These are phyloP conservation scores for Chytriomyces hyalinus DNA, from an alignment of 192 early-diverging fungal species.

Conservation along the genomic window DNA sequence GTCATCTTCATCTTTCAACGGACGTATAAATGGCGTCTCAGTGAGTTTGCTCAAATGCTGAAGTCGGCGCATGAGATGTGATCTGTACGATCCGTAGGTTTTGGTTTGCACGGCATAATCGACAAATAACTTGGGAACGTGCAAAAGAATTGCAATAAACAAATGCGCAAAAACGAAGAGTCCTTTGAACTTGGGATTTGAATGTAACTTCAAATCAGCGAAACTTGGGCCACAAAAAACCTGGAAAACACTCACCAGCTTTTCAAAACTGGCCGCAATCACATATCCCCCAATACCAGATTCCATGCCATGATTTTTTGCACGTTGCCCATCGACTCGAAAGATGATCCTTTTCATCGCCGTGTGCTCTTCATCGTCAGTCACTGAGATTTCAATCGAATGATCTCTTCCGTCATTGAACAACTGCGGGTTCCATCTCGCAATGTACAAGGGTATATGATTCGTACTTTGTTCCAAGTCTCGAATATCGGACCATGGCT, in stretches of 20 bases:
- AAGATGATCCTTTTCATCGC: conserved; percentile 63
- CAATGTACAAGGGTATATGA: conserved; percentile 74
- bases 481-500: conserved; percentile 8
- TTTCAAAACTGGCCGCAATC: conserved; percentile 48
- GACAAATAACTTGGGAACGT: conserved; percentile 40
- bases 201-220: not conserved
- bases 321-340: conserved; percentile 65
- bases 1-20: not conserved
- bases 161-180: conserved; percentile 47
- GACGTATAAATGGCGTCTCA: not conserved
- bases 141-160: conserved; percentile 35
- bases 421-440: conserved; percentile 69
- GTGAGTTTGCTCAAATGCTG: conserved; percentile 5
- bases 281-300: conserved; percentile 62
- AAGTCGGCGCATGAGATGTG: not conserved
- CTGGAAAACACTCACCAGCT: conserved; percentile 12
- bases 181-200: conserved; percentile 39
- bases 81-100: not conserved
- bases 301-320: conserved; percentile 65
- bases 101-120: not conserved
- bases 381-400: conserved; percentile 63
- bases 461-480: conserved; percentile 52
- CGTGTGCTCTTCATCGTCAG: conserved; percentile 58
- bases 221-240: not conserved
- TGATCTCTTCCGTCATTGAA: conserved; percentile 76